A percentile compares a stretch with the other conserved stretches of the same genome.
These are phyloP conservation scores for Fusarium piperis DNA, from an alignment of 2,329 filamentous ascomycete species.

Conservation along the genomic window DNA sequence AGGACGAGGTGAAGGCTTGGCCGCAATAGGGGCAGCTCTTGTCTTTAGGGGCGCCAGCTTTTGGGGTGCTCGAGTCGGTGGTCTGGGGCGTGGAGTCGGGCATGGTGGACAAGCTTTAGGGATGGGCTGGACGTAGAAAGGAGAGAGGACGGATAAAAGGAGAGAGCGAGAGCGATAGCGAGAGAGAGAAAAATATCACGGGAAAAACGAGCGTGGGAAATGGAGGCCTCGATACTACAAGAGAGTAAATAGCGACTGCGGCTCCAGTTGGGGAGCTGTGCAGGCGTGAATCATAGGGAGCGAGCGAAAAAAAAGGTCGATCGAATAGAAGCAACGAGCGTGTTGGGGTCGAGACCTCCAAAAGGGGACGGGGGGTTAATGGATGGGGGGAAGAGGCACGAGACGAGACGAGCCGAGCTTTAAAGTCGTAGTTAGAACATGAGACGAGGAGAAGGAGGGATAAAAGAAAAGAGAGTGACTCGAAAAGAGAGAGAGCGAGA, in stretches of 20 bases:
- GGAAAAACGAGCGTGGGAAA: conserved; percentile 26
- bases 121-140: background rate
- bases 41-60: conserved; percentile 73
- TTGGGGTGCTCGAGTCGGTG: conserved; percentile 53
- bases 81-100: conserved; percentile 45
- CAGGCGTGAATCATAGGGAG: conserved; percentile 44
- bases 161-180: background rate
- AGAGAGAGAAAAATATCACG: background rate
- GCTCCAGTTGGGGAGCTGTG: conserved; percentile 44
- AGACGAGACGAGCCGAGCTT: conserved; percentile 14
- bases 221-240: conserved; percentile 24
- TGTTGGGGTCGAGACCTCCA: conserved; percentile 43
- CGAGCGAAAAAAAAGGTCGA: conserved; percentile 27
- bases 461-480: conserved; percentile 19
- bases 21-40: conserved; percentile 88
- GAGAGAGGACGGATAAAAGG: conserved; percentile 8
- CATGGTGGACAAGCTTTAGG: conserved; percentile 41
- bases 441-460: conserved; percentile 16
- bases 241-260: conserved; percentile 30
- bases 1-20: conserved; percentile 92
- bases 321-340: conserved; percentile 41
- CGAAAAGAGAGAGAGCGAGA: conserved; percentile 11
- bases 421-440: conserved; percentile 17
- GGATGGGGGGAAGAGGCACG: conserved; percentile 2
- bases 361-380: conserved; percentile 11